A percentile compares a stretch with the other conserved stretches of the same genome.
Conservation (phyloP, 1,284 basidiomycete genomes). For the Wolfiporia cocos region DNA sequence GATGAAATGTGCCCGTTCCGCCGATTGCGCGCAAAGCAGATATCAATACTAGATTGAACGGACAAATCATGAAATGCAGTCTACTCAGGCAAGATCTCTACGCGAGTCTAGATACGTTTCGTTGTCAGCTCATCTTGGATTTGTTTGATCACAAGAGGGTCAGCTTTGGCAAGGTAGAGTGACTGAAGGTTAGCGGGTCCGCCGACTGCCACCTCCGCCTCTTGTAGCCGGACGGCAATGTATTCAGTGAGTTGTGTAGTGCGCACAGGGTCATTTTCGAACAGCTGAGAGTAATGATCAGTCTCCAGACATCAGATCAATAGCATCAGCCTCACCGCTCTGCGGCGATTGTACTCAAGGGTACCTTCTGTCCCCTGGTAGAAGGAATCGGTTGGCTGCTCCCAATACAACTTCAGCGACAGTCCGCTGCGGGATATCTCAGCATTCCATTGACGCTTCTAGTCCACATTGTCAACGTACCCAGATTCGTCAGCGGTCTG, state of each 20-base stretch:
- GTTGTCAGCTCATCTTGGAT: constrained; percentile 44
- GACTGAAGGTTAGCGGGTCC: constrained; percentile 51
- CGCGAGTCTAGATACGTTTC: not conserved
- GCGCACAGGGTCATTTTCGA: constrained; percentile 63
- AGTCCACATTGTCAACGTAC: no score
- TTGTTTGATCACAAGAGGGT: constrained; percentile 64
- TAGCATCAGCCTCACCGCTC: constrained; percentile 42
- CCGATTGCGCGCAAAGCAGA: no score
- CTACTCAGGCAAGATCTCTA: no score
- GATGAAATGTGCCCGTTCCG: no score
- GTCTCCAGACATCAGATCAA: not conserved
- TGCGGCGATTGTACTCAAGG: constrained; percentile 63
- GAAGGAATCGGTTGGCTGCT: constrained; percentile 46
- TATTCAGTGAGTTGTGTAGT: constrained; percentile 53
- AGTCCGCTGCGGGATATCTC: constrained; percentile 6
- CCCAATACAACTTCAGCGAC: constrained; percentile 56
- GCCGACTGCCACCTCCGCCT: constrained; percentile 52
- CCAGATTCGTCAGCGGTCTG: constrained; percentile 25
- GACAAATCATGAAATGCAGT: no score
- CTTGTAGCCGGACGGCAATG: constrained; percentile 49
- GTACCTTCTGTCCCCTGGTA: constrained; percentile 58
- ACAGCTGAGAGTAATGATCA: constrained; percentile 38
- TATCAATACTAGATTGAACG: no score
- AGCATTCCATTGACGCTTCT: no score
- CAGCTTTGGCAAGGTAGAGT: constrained; percentile 56